Evolutionary conservation across 176 grass and related monocot species (phyloP).

Genomic region (Oropetium thomaeum): DNA sequence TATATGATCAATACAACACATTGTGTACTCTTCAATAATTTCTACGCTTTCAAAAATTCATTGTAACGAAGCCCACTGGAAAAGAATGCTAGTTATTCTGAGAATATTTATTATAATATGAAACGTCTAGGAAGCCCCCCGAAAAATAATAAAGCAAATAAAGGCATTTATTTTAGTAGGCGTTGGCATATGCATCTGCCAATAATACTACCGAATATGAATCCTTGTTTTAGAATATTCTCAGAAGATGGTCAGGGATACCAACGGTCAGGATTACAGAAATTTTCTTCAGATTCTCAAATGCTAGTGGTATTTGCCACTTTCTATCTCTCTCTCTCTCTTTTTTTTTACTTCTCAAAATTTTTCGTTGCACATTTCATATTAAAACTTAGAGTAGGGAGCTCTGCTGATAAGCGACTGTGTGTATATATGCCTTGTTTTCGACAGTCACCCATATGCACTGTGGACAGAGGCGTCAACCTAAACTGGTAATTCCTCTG

Average conservation of each 20-base stretch:
- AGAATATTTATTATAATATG: neutral
- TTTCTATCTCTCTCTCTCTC: no score
- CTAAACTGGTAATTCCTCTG: neutral
- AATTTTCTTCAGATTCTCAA: no score
- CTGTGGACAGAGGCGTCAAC: no score
- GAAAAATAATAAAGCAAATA: neutral
- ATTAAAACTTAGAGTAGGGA: neutral
- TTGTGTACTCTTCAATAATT: no score
- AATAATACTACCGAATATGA: neutral
- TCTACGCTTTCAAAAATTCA: no score
- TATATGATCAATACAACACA: no score
- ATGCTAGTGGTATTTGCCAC: no score
- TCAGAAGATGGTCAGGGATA: neutral
- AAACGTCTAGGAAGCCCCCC: neutral
- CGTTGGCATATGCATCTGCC: neutral
- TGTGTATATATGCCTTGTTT: neutral
- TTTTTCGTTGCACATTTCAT: no score
- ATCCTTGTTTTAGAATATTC: neutral
- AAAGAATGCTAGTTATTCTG: neutral
- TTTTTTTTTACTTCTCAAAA: no score
- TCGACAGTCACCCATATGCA: neutral
- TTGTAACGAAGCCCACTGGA: neutral
- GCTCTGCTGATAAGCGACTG: neutral
- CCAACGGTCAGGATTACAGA: no score
- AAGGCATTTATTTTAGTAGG: neutral